A percentile compares a stretch with the other conserved stretches of the same genome.
These are phyloP conservation scores for Coemansia sp. DNA, from an alignment of 192 early-diverging fungal species.

Conservation along the genomic window DNA sequence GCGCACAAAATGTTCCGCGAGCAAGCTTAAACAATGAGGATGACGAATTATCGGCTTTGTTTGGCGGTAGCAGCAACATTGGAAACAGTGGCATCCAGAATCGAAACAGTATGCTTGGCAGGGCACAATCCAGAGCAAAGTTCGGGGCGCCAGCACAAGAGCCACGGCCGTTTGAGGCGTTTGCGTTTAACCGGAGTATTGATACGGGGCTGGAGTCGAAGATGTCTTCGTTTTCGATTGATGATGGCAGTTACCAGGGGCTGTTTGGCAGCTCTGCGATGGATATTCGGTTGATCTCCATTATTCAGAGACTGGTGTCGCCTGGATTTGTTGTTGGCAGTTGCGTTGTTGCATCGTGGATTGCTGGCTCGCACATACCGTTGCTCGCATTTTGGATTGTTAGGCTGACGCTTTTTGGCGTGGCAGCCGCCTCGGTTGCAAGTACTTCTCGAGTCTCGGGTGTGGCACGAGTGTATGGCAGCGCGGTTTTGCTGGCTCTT, in stretches of 20 bases:
- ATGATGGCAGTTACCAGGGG: slow-evolving; percentile 47
- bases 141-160: not conserved
- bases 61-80: slow-evolving; percentile 1
- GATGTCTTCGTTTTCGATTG: slow-evolving; percentile 42
- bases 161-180: slow-evolving; percentile 36
- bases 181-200: slow-evolving; percentile 15
- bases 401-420: slow-evolving; percentile 4
- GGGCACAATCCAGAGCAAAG: not conserved
- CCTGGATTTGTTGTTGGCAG: not conserved
- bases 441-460: not conserved
- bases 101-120: not conserved
- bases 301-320: slow-evolving; percentile 7
- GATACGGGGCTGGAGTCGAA: slow-evolving; percentile 41
- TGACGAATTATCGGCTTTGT: slow-evolving; percentile 22
- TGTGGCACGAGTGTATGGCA: not conserved
- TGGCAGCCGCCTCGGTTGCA: not conserved
- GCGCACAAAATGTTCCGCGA: not conserved
- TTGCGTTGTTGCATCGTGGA: slow-evolving; percentile 13
- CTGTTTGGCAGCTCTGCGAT: slow-evolving; percentile 33
- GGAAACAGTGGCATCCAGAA: not conserved
- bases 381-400: slow-evolving; percentile 12
- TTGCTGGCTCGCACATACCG: not conserved
- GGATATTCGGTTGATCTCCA: slow-evolving; percentile 26
- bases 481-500: not conserved
- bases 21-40: slow-evolving; percentile 3